Base-by-base conservation (phyloP, 2,329 filamentous ascomycete genomes). In the Sporothrix curviconia region DNA sequence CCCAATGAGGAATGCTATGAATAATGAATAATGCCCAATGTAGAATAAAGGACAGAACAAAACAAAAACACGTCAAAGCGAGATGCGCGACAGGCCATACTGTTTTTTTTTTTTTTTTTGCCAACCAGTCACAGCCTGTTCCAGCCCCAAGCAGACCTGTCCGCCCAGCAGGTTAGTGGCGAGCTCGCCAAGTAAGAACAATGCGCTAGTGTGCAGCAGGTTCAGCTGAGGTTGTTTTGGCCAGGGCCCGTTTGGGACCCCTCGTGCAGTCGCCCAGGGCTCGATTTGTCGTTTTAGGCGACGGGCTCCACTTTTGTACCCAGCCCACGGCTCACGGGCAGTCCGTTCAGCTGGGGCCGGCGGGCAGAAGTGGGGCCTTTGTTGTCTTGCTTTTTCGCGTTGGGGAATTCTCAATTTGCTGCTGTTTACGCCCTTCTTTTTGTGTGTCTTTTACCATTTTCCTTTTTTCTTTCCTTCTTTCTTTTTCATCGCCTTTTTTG, bases 141-240 rank as follows among this genome's bases (percentile, higher is more conserved):
- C 30, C 28, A 36, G 30, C 19, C 30, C 32, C 22, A n/a, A n/a
- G n/a, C n/a, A n/a, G n/a, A 28, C 15, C 40, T 34, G 32, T 2
- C 28, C 4, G 14, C 8, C 15, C n/a, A 32, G n/a, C 28, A 34
- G 17, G 19, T 53, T 52, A 52, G 55, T 53, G 55, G 55, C 47
- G 53, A 47, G 40, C 47, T 57, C n/a, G n/a, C n/a, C n/a, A n/a
- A n/a, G n/a, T n/a, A n/a, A n/a, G n/a, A n/a, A n/a, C n/a, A 57
- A 12, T 37, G 17, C 47, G 39, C 55, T 57, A 53, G 55, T 34
- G 47, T 30, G 39, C 55, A 44, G 47, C 55, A 47, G 15, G 55
- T 39, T 52, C 55, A 57, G 55, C 55, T 57, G 55, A 57, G 47
- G 47, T 52, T 28, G 47, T 42, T 19, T 42, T 39, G 25, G 14